Base-by-base conservation (phyloP, 805 yeast species). In the Candida ascalaphidarum region DNA sequence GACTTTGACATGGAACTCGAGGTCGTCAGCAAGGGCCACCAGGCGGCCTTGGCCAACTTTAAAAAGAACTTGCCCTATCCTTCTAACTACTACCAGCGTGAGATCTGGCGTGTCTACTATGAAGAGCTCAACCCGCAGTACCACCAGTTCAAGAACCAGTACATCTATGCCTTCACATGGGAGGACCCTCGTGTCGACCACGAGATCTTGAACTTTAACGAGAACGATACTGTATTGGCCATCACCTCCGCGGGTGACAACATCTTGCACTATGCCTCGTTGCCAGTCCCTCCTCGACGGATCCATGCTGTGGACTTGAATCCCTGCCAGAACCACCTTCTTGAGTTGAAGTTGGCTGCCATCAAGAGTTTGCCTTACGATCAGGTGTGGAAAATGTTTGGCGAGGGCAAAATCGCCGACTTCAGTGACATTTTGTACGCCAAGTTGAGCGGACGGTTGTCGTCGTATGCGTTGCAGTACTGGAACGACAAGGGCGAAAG, bases 201-300 rank as follows among this genome's bases (percentile, higher is more conserved):
- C 35, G 65, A 65, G 27, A 77, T 82, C 31, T 62, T 82, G 40
- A 68, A 75, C 24, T 61, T 82, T 43, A 59, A 64, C 18, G 54
- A 74, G 10, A 65, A 68, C 17, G 94, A 83, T 46, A 78, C 84
- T 1, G 82, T 82, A 3, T 63, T 82, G 40, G 88, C 89, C 14
- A 82, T 82, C 32, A 82, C 94, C 4, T 81, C 89, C 23, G 94
- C 94, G 4, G 92, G 92, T 39, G 94, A 82, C 55, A 82, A 83
- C 48, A 63, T 82, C 36, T 62, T 82, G 39, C 68, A 82, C 11
- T 82, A 82, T 49, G 88, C 92, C 4, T 45, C 77, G 7, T 61
- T 82, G 39, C 76, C 82, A 4, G 68, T 71, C 36, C 76, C 89
- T 6, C 94, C 94, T 23, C 71, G 70, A 39, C 61, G 79, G 45